Conservation (phyloP, 2,329 filamentous ascomycete species). For the Fusarium nelsonii region DNA sequence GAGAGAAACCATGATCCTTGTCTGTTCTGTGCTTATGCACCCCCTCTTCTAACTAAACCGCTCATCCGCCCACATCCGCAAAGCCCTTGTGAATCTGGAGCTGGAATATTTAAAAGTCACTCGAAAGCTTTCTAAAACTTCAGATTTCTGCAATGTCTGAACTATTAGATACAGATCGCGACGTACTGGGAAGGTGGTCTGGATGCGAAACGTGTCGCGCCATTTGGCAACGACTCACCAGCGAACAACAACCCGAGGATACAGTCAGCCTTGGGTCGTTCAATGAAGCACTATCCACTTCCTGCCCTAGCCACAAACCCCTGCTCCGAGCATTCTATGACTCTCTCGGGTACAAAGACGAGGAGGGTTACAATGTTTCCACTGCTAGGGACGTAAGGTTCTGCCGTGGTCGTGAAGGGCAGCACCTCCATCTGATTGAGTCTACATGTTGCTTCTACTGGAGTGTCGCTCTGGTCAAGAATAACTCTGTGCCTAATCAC, state of each 20-base stretch:
- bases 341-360: not conserved
- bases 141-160: too few species aligned
- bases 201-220: not conserved
- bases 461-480: not conserved
- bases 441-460: rapidly evolving
- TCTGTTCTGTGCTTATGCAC: too few species aligned
- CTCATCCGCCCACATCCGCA: too few species aligned
- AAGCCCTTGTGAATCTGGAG: too few species aligned
- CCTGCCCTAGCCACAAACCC: not conserved
- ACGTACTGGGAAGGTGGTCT: too few species aligned
- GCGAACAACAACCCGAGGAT: not conserved
- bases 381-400: not conserved
- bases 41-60: too few species aligned
- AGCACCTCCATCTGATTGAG: too few species aligned
- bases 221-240: not conserved
- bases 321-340: not conserved
- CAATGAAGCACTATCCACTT: not conserved
- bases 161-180: too few species aligned
- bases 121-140: too few species aligned
- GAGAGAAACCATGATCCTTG: too few species aligned
- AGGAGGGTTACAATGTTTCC: too few species aligned
- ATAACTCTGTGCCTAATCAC: not conserved
- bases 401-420: rapidly evolving
- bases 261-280: not conserved
- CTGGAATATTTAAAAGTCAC: too few species aligned